phyloP scores from a whole-genome alignment of 2,329 filamentous ascomycete species.

The Claviceps citrina region DNA sequence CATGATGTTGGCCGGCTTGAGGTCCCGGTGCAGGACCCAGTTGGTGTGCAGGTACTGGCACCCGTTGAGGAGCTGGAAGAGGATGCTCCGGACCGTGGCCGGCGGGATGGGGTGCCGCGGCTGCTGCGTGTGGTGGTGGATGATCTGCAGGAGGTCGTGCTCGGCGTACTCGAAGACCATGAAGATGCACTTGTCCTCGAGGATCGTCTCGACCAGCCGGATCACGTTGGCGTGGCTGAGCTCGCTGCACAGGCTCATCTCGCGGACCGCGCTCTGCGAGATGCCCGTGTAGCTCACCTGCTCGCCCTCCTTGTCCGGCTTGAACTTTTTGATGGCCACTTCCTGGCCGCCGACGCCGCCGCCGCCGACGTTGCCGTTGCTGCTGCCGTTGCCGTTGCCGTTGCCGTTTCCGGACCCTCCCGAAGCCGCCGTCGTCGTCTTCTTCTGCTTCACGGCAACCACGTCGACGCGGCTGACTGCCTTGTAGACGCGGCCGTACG shows the following conservation, averaged over 20 bases:
- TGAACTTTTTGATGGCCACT: constrained; percentile 99
- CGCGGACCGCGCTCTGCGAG: constrained; percentile 88
- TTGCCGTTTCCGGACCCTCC: background rate
- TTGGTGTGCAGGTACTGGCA: constrained; percentile 89
- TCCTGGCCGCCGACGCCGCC: constrained; percentile 48
- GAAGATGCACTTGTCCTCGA: constrained; percentile 97
- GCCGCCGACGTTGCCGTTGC: background rate
- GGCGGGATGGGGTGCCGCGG: constrained; percentile 79
- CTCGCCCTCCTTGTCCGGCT: constrained; percentile 96
- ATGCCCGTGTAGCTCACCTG: constrained; percentile 90
- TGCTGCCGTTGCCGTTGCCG: too few species aligned
- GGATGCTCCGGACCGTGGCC: constrained; percentile 76
- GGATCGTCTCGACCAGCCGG: constrained; percentile 80
- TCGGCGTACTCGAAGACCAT: constrained; percentile 99
- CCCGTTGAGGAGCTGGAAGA: constrained; percentile 91
- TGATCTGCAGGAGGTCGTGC: constrained; percentile 92
- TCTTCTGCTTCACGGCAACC: constrained; percentile 3
- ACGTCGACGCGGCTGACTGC: constrained; percentile 47
- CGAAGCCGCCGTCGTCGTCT: background rate
- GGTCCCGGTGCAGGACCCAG: constrained; percentile 91
- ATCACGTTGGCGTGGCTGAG: constrained; percentile 81
- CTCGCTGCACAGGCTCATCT: constrained; percentile 95
- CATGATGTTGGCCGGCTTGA: constrained; percentile 98
- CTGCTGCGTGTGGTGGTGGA: constrained; percentile 89
- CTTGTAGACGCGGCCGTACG: constrained; percentile 97